Conservation (phyloP, 805 yeast genomes). For the Limtongozyma cylindracea region DNA sequence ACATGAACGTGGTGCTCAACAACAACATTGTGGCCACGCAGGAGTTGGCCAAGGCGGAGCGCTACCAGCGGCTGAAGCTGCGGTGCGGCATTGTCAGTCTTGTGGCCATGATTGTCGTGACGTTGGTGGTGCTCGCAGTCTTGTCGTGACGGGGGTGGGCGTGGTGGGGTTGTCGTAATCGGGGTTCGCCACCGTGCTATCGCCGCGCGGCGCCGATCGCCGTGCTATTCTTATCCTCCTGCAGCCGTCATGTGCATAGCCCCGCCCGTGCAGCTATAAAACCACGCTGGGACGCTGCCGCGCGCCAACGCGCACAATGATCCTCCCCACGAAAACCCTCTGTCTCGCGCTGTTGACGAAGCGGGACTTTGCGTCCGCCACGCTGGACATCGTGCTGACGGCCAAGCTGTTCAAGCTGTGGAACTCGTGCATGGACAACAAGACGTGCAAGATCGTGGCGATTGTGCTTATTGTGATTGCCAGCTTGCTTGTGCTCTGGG, state of each 20-base stretch:
- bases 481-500: slow-evolving; percentile 17
- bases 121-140: slow-evolving; percentile 26
- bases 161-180: too few species aligned
- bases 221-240: too few species aligned
- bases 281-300: too few species aligned
- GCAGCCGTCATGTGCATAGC: too few species aligned
- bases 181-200: too few species aligned
- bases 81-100: slow-evolving; percentile 53
- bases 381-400: slow-evolving; percentile 8
- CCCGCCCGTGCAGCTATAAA: too few species aligned
- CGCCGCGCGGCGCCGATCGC: too few species aligned
- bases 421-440: slow-evolving; percentile 66
- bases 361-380: too few species aligned
- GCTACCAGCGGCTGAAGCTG: slow-evolving; percentile 41
- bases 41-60: slow-evolving; percentile 51
- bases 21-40: slow-evolving; percentile 47
- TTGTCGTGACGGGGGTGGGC: too few species aligned
- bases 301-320: too few species aligned
- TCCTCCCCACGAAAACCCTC: too few species aligned
- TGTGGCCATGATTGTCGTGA: slow-evolving; percentile 27
- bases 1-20: slow-evolving; percentile 32
- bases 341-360: too few species aligned
- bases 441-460: slow-evolving; percentile 49
- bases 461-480: slow-evolving; percentile 49
- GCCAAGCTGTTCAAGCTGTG: slow-evolving; percentile 35